phyloP scores from a whole-genome alignment of 345 rosid species.

The Hibiscus tridactylites region DNA sequence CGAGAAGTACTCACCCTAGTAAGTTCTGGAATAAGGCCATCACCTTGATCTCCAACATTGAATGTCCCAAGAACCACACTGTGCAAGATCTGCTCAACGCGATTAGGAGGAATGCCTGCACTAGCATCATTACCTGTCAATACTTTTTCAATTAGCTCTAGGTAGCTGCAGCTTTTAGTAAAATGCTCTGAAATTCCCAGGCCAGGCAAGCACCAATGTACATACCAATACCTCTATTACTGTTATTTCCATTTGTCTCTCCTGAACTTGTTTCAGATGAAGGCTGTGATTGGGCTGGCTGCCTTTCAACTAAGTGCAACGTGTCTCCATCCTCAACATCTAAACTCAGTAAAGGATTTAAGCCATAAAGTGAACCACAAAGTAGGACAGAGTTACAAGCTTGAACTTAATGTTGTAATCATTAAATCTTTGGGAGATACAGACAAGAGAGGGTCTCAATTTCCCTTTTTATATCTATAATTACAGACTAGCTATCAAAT shows the following conservation, averaged over 20 bases:
- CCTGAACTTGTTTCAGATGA: slow-evolving; percentile 45
- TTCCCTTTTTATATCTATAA: not conserved
- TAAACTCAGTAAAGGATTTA: slow-evolving; percentile 38
- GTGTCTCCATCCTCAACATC: slow-evolving; percentile 96
- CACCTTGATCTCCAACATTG: slow-evolving; percentile 80
- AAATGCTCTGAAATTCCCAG: slow-evolving; percentile 6
- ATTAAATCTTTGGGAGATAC: not conserved
- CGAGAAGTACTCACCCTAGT: slow-evolving; percentile 35
- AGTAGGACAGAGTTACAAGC: not conserved
- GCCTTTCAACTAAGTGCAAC: slow-evolving; percentile 84
- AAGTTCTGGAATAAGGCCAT: slow-evolving; percentile 58
- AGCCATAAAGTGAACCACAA: slow-evolving; percentile 6
- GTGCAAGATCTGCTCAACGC: slow-evolving; percentile 67
- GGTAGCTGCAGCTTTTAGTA: not conserved
- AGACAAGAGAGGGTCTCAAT: not conserved
- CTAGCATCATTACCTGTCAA: slow-evolving; percentile 48
- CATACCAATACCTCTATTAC: slow-evolving; percentile 31
- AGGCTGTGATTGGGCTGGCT: slow-evolving; percentile 48
- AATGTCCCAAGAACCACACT: slow-evolving; percentile 76
- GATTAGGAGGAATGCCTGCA: slow-evolving; percentile 47
- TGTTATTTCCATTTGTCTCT: slow-evolving; percentile 40
- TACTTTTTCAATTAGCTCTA: not conserved
- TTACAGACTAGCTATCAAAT: not conserved
- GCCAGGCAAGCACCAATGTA: not conserved
- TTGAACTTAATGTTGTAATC: not conserved